These are phyloP conservation scores for Ustulina deusta DNA, from an alignment of 2,329 filamentous ascomycete species.

Conservation along the genomic window DNA sequence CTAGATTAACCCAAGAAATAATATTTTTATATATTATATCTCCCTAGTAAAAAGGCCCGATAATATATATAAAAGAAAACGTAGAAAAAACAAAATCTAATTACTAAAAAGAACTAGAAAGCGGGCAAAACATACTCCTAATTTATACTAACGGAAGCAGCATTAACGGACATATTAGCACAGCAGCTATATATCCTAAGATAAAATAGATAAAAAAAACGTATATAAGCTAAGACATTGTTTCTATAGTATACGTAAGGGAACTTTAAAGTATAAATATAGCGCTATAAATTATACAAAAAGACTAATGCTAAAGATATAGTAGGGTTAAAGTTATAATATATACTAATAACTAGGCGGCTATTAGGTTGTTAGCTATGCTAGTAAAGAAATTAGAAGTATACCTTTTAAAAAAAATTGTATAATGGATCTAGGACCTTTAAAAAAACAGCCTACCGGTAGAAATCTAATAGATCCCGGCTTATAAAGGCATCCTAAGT, in stretches of 20 bases:
- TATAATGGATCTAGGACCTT: background rate
- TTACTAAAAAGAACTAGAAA: background rate
- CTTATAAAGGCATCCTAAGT: background rate
- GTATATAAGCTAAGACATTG: background rate
- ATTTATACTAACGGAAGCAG: background rate
- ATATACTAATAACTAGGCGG: background rate
- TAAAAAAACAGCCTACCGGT: background rate
- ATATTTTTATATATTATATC: slow-evolving; percentile 11
- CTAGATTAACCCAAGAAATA: slow-evolving; percentile 12
- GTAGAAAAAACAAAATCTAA: background rate
- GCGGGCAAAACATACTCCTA: background rate
- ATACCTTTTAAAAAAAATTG: background rate
- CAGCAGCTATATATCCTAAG: background rate
- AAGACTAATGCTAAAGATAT: background rate
- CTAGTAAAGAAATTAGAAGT: background rate
- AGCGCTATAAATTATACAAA: background rate
- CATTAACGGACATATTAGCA: background rate
- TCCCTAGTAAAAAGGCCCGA: background rate
- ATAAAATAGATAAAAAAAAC: background rate
- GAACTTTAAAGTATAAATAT: background rate
- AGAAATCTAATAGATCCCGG: background rate
- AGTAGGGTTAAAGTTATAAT: background rate
- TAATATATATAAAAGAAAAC: slow-evolving; percentile 3
- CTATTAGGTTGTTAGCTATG: too few relatives aligned
- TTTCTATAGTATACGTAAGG: background rate